Base-by-base conservation (phyloP, 2,329 filamentous ascomycete species). In the Myriosclerotinia curreyana region DNA sequence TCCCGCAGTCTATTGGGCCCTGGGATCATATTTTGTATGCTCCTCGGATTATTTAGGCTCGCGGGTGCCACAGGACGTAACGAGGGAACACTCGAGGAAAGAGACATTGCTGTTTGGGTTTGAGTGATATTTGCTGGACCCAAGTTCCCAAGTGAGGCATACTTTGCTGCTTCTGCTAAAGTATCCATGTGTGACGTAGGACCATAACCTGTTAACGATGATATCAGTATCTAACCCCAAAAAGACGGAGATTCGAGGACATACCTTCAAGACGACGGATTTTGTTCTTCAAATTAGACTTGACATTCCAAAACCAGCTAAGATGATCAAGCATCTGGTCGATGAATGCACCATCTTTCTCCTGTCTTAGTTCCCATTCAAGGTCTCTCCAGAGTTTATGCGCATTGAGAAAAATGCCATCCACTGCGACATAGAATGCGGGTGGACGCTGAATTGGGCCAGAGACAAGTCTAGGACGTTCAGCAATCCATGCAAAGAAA, bases 251-350 rank as follows among this genome's bases (percentile, higher is more conserved):
- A 8, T 34, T 22, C 8, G 36, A 36, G 31, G 20, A n/a, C 28
- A 11, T 59, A 59, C 55, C 55, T 2, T 34, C 20, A 0, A 11
- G 14, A 25, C 12, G n/a, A 12, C 28, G 28, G 34, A 34, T 17
- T 38, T 48, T 34, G 11, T 48, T 36, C 3, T 36, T 15, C 12
- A 59, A 14, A 20, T 59, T 59, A 2, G n/a, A 22, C 22, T 36
- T 59, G 4, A 59, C 25, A 22, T 59, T 49, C 55, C 55, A 59
- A 49, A 59, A 34, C 55, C 42, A 59, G 5, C 55, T 42, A 7
- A 59, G 42, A 38, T 59, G 42, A 0, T 59, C 42, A 36, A 59
- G 20, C 42, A 59, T 38, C n/a, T 59, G 31, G 1, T 59, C 55
- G 11, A 59, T 20, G 6, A 48, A 59, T 3, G 55, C 42, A 14